Conservation (phyloP, 1,284 basidiomycete species). For the Ganoderma sp. region DNA sequence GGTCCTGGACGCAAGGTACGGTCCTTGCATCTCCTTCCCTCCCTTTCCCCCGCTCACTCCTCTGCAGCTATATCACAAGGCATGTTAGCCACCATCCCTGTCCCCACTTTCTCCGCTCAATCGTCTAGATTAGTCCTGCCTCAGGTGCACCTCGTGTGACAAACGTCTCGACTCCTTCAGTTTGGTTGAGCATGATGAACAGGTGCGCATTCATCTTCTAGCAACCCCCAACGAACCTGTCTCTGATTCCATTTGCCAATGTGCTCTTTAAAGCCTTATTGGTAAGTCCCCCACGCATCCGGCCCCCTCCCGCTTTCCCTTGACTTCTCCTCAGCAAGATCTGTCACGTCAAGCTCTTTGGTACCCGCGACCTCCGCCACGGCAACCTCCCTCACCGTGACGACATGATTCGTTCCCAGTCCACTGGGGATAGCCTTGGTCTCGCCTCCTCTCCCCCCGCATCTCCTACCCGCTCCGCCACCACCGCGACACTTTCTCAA, state of each 20-base stretch:
- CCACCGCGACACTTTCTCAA: constrained; percentile 22
- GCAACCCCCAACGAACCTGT: not conserved
- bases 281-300: constrained; percentile 47
- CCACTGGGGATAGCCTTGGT: constrained; percentile 34
- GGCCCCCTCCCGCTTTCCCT: not conserved
- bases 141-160: constrained; percentile 71
- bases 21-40: constrained; percentile 12
- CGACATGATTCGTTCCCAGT: constrained; percentile 35
- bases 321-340: constrained; percentile 58
- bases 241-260: not conserved
- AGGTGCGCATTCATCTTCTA: constrained; percentile 52
- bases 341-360: constrained; percentile 75
- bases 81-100: constrained; percentile 31
- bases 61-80: constrained; percentile 79
- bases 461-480: constrained; percentile 21
- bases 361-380: constrained; percentile 73
- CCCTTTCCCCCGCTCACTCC: constrained; percentile 8
- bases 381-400: constrained; percentile 68
- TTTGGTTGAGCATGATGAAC: constrained; percentile 76
- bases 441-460: constrained; percentile 30
- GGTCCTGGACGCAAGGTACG: constrained; percentile 80
- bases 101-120: constrained; percentile 14
- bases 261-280: constrained; percentile 58
- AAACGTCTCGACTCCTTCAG: constrained; percentile 77
- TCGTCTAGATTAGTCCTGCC: constrained; percentile 59